Evolutionary conservation across 495 filamentous ascomycete genomes (phyloP).

Genomic region (Aspergillus indologenus): DNA sequence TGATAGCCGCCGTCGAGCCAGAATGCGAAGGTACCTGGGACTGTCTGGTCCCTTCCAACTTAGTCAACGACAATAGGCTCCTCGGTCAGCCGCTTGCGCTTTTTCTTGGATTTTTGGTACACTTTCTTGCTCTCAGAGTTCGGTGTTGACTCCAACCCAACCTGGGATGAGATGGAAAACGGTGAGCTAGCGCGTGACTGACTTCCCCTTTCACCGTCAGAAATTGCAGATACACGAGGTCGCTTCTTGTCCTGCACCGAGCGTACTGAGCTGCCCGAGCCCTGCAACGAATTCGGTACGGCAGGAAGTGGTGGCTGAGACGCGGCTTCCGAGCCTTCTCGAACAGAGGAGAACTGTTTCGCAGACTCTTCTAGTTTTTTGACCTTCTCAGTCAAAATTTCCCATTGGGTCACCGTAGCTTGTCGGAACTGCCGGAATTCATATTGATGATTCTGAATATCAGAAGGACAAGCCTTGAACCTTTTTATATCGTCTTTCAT

Average conservation of each 20-base stretch:
- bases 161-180: background rate
- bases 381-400: background rate
- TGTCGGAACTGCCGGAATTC: background rate
- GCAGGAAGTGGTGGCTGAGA: background rate
- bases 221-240: conserved; percentile 2
- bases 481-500: background rate
- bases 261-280: background rate
- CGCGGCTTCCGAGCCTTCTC: background rate
- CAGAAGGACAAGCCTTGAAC: background rate
- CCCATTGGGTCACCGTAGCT: background rate
- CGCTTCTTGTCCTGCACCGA: conserved; percentile 11
- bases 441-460: background rate
- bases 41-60: background rate
- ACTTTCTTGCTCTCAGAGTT: background rate
- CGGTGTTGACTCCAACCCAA: background rate
- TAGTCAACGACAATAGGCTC: background rate
- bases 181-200: conserved; percentile 4
- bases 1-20: background rate
- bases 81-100: background rate
- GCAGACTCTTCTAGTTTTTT: conserved; percentile 3
- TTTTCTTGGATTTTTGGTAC: background rate
- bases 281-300: too few relatives aligned
- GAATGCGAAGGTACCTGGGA: background rate
- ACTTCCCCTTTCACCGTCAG: conserved; percentile 15
- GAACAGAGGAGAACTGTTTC: background rate